phyloP scores from a whole-genome alignment of 2,329 filamentous ascomycete genomes.

The Talaromyces sp. region DNA sequence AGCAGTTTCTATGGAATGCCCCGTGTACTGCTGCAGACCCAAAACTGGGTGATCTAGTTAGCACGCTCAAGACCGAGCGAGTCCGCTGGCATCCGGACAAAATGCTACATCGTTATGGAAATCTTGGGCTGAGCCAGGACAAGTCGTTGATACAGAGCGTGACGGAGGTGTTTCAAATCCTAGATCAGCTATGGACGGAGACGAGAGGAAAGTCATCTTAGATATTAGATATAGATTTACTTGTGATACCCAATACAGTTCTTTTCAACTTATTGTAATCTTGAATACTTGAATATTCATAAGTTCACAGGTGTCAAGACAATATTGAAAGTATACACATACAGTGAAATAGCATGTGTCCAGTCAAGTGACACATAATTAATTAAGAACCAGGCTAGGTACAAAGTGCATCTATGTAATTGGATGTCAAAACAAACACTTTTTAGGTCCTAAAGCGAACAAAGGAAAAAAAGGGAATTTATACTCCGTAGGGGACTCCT shows the following conservation, averaged over 20 bases:
- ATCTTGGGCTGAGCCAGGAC: slow-evolving; percentile 59
- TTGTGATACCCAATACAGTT: background rate
- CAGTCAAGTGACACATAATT: too few species aligned
- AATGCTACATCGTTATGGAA: slow-evolving; percentile 81
- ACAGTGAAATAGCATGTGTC: too few species aligned
- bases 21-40: slow-evolving; percentile 19
- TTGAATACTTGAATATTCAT: background rate
- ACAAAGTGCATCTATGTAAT: too few species aligned
- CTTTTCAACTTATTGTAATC: background rate
- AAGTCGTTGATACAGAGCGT: slow-evolving; percentile 64
- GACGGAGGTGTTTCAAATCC: slow-evolving; percentile 84
- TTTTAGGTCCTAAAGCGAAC: too few species aligned
- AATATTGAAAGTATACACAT: background rate
- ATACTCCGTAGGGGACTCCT: too few species aligned
- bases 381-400: too few species aligned
- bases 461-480: too few species aligned
- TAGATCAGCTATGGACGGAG: slow-evolving; percentile 76
- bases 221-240: background rate
- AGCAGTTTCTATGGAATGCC: slow-evolving; percentile 62
- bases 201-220: slow-evolving; percentile 29
- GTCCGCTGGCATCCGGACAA: slow-evolving; percentile 98
- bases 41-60: slow-evolving; percentile 29
- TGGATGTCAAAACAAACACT: too few species aligned
- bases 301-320: background rate
- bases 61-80: slow-evolving; percentile 71